Base-by-base conservation (phyloP, 2,329 filamentous ascomycete species). In the Calonectria fujianensis region DNA sequence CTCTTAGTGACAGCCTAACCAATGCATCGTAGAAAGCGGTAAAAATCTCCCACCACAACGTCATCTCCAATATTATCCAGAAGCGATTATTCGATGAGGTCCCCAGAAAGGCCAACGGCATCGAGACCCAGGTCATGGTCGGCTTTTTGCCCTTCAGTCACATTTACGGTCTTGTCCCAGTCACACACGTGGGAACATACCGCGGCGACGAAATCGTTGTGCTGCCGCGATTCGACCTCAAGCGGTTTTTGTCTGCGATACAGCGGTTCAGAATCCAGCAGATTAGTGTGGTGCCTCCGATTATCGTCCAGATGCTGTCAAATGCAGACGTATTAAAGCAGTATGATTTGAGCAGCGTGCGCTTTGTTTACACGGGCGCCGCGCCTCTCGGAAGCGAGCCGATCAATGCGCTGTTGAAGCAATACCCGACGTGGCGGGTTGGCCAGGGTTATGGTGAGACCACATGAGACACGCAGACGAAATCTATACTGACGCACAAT, bases 41-140 rank as follows among this genome's bases (percentile, higher is more conserved):
- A 57, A 96, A 95, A 93, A 94, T 96, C 74, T 94, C 94, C 5
- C 94, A 96, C 82, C 86, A 87, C 48, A 96, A 96, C 78, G 93
- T 96, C 52, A 96, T 96, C 63, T 91, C 94, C 64, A 96, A 96
- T 80, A 90, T 91, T 0, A 80, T 95, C 39, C 94, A 96, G 82
- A 87, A 92, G 72, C 80, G 81, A 27, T 81, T 88, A 1, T 91
- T 82, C 74, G 82, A 89, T 68, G 35, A 79, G 75, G 74, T 86
- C 72, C 31, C 82, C 51, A 79, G 86, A 76, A 81, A 84, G 76
- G 72, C 82, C 20, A 76, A 83, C 5, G 82, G 81, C 8, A 74
- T 89, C 39, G 81, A 83, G 5, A 88, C 84, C 1, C 85, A 89
- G 70, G 83, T 90, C 10, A 85, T 84, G 1, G 88, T 96, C 0